phyloP scores from a whole-genome alignment of 2,329 filamentous ascomycete species.

The Diaporthe vexans region DNA sequence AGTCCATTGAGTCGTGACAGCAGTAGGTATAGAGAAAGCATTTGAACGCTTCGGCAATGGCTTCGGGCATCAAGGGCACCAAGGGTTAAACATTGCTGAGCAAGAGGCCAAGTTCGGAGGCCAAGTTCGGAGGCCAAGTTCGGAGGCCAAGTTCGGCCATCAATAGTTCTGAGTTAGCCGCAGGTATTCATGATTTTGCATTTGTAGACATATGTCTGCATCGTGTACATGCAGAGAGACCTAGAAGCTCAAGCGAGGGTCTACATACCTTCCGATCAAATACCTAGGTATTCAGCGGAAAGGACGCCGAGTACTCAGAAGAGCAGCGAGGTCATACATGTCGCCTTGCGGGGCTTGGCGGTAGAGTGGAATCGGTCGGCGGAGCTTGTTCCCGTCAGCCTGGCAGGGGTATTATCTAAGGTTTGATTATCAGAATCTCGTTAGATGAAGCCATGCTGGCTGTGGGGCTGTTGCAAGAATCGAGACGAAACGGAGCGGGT shows the following conservation, averaged over 20 bases:
- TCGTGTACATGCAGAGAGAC: not conserved
- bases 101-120: not conserved
- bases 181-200: no score
- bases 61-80: not conserved
- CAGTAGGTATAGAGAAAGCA: no score
- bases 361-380: not conserved
- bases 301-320: not conserved
- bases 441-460: slow-evolving; percentile 17
- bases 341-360: not conserved
- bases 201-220: not conserved
- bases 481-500: not conserved
- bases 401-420: slow-evolving; percentile 23
- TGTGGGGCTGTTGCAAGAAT: not conserved
- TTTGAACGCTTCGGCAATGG: not conserved
- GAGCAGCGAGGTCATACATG: not conserved
- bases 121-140: not conserved
- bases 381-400: slow-evolving; percentile 2
- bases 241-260: not conserved
- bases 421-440: slow-evolving; percentile 17
- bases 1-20: no score
- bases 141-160: accelerated
- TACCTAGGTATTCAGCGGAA: no score
- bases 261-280: not conserved
- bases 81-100: not conserved
- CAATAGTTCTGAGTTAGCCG: no score